Percentiles rank a stretch among this genome's conserved stretches.
Conservation (phyloP, 2,329 filamentous ascomycete species). For the Talaromyces funiculosus region DNA sequence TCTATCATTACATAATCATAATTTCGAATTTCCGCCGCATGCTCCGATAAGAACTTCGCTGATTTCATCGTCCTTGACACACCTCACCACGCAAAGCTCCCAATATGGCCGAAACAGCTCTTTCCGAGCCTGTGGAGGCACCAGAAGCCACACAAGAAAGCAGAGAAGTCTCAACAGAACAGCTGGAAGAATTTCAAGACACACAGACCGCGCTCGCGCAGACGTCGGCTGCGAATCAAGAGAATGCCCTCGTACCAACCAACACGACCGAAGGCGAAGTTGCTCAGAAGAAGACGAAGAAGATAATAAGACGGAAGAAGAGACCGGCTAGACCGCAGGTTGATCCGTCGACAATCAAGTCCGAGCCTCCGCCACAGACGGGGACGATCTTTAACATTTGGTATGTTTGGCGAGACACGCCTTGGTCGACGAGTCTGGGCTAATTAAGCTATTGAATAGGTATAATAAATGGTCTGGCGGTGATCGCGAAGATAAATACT, state of each 20-base stretch:
- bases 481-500: constrained; percentile 86
- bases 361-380: constrained; percentile 82
- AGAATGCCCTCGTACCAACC: constrained; percentile 16
- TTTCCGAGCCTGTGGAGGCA: constrained; percentile 38
- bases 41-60: constrained; percentile 7
- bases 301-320: constrained; percentile 86
- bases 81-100: background rate
- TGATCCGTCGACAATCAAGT: constrained; percentile 74
- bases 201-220: constrained; percentile 15
- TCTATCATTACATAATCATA: constrained; percentile 11
- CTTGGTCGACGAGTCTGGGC: background rate
- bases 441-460: background rate
- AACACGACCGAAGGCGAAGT: constrained; percentile 28
- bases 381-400: constrained; percentile 97
- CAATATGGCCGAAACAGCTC: constrained; percentile 27
- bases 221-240: constrained; percentile 2
- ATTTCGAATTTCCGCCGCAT: constrained; percentile 9
- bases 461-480: constrained; percentile 48
- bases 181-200: background rate
- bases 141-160: constrained; percentile 21
- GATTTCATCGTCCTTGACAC: background rate
- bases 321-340: constrained; percentile 86
- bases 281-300: constrained; percentile 66
- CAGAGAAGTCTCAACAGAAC: constrained; percentile 39
- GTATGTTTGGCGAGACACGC: no score